A percentile compares a stretch with the other conserved stretches of the same genome.
Conservation (phyloP, 306 rosid genomes). For the Casuarina equisetifolia region DNA sequence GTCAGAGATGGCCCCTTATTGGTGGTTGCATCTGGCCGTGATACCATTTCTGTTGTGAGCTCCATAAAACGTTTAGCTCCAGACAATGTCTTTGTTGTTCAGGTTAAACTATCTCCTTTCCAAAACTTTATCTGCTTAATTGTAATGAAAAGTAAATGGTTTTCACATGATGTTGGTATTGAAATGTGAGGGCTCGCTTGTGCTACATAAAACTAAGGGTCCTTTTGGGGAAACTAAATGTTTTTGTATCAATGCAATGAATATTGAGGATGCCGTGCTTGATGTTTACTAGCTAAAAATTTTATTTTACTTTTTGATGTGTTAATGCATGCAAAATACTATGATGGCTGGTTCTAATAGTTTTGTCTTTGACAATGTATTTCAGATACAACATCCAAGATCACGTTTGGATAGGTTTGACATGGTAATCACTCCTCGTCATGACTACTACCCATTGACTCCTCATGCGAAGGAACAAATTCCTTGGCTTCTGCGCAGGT, state of each 20-base stretch:
- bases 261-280: not conserved
- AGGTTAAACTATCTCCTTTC: constrained; percentile 55
- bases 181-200: not conserved
- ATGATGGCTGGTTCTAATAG: constrained; percentile 22
- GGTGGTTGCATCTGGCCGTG: constrained; percentile 88
- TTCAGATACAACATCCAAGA: constrained; percentile 97
- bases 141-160: not conserved
- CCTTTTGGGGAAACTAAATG: not conserved
- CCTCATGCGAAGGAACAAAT: constrained; percentile 65
- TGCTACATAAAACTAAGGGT: not conserved
- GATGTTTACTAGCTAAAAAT: not conserved
- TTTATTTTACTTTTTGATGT: not conserved
- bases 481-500: constrained; percentile 75
- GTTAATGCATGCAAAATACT: constrained; percentile 12
- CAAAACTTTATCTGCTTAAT: constrained; percentile 16
- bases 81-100: constrained; percentile 86
- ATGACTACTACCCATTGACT: constrained; percentile 81
- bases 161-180: not conserved
- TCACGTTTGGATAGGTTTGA: constrained; percentile 70
- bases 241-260: constrained; percentile 2
- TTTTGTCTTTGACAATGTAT: constrained; percentile 22
- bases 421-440: constrained; percentile 78
- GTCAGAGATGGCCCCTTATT: constrained; percentile 79
- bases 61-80: constrained; percentile 83
- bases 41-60: constrained; percentile 77